These are phyloP conservation scores for Phialemonium atrogriseum DNA, from an alignment of 2,329 filamentous ascomycete genomes.

Conservation along the genomic window DNA sequence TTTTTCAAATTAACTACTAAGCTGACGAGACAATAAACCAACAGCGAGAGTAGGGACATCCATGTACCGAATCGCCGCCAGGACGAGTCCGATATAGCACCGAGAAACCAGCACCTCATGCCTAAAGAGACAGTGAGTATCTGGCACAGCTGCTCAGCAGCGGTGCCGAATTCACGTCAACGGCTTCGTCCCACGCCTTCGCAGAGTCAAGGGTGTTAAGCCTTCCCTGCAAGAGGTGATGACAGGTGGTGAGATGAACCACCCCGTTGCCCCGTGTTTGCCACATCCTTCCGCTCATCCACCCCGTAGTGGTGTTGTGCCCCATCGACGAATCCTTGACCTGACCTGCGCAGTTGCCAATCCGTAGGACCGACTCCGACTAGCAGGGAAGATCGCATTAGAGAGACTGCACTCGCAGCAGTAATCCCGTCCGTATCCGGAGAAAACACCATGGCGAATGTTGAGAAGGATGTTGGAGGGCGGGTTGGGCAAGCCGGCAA, in stretches of 20 bases:
- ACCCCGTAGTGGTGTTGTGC: not conserved
- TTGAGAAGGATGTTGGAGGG: slow-evolving; percentile 7
- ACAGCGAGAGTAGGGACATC: slow-evolving; percentile 7
- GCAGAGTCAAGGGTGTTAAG: not conserved
- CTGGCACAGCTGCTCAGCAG: not conserved
- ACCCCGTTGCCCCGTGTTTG: slow-evolving; percentile 5
- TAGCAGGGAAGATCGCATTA: slow-evolving; percentile 6
- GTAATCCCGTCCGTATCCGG: slow-evolving; percentile 15
- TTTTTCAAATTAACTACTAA: slow-evolving; percentile 35
- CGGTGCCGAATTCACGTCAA: not conserved
- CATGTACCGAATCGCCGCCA: slow-evolving; percentile 3
- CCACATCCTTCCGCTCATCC: not conserved
- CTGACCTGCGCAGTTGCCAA: slow-evolving; percentile 14
- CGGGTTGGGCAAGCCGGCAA: slow-evolving; percentile 7
- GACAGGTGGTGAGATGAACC: slow-evolving; percentile 13
- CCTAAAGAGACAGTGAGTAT: not conserved
- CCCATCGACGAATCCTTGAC: slow-evolving; percentile 16
- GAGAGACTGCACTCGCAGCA: slow-evolving; percentile 11
- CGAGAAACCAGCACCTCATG: slow-evolving; percentile 12
- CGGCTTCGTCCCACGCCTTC: slow-evolving; percentile 1
- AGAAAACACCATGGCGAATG: slow-evolving; percentile 9
- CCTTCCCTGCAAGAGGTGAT: not conserved
- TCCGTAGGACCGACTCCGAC: slow-evolving; percentile 4
- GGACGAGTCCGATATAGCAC: slow-evolving; percentile 1
- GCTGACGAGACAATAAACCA: slow-evolving; percentile 22